A percentile compares a stretch with the other conserved stretches of the same genome.
These are phyloP conservation scores for Geotrichum restrictum DNA, from an alignment of 1,139 yeast genomes.

Conservation along the genomic window DNA sequence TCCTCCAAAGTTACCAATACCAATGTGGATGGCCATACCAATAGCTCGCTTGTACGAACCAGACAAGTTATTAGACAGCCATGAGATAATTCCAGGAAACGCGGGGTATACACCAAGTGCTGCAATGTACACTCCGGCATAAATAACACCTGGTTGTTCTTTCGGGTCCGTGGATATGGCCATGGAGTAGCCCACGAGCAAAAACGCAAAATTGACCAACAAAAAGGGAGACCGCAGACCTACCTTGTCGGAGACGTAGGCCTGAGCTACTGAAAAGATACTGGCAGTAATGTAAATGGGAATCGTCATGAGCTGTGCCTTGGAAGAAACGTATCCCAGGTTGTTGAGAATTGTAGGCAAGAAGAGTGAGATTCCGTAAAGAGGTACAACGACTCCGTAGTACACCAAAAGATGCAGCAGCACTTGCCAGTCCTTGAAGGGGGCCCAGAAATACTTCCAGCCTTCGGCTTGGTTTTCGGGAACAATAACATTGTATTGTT, in stretches of 20 bases:
- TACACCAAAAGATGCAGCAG: slow-evolving; percentile 26
- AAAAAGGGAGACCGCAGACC: slow-evolving; percentile 40
- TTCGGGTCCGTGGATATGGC: slow-evolving; percentile 27
- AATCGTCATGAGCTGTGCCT: slow-evolving; percentile 36
- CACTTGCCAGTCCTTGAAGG: slow-evolving; percentile 36
- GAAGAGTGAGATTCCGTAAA: slow-evolving; percentile 34
- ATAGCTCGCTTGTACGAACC: slow-evolving; percentile 42
- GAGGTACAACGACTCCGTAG: slow-evolving; percentile 27
- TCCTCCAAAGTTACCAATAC: slow-evolving; percentile 44
- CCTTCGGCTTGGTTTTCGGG: slow-evolving; percentile 21
- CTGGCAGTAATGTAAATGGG: slow-evolving; percentile 41
- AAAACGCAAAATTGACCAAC: slow-evolving; percentile 30
- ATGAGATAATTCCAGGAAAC: slow-evolving; percentile 40
- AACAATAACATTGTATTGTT: neutral
- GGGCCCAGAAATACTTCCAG: slow-evolving; percentile 31
- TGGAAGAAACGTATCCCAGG: slow-evolving; percentile 33
- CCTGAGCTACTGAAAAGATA: slow-evolving; percentile 34
- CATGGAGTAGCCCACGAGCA: slow-evolving; percentile 39
- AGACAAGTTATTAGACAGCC: slow-evolving; percentile 42
- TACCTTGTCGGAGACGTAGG: slow-evolving; percentile 35
- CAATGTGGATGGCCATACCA: slow-evolving; percentile 44
- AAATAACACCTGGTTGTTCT: slow-evolving; percentile 26
- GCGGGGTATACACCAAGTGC: slow-evolving; percentile 41
- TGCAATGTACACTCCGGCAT: slow-evolving; percentile 40
- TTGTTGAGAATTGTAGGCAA: slow-evolving; percentile 38